Base-by-base conservation (phyloP, 2,329 filamentous ascomycete genomes). In the Trichocomaceae sp. region DNA sequence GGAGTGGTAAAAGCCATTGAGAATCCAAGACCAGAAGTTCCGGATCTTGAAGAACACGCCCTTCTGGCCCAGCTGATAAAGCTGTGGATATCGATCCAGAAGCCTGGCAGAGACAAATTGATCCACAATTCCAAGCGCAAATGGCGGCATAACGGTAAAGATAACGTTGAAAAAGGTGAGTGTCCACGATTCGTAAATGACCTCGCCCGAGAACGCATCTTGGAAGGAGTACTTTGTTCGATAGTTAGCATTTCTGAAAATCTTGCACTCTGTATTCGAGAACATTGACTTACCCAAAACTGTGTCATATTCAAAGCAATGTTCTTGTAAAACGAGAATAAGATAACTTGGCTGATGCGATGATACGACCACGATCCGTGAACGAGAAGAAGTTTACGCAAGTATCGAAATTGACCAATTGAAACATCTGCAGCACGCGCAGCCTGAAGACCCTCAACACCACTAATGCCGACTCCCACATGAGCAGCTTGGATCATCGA, bases 311-410 rank as follows among this genome's bases (percentile, higher is more conserved):
- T 99, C 58, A 99, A 79, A 19, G 91, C 87, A 62, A 97, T 96
- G 75, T 99, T 99, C 80, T 99, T 99, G 80, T 99, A 99, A 72
- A 97, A 99, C 6, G 93, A 97, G 75, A 96, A 99, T 59, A 99
- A 74, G 64, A 99, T 97, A 57, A 95, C 90, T 75, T 95, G 96
- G 80, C 88, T 92, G 69, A 99, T 87, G 57, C 93, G 87, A 70
- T 96, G 92, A 69, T 99, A 99, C 69, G 90, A 95, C 93, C 93
- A 99, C 5, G 91, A 86, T 22, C 93, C 93, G 67, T 99, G 93
- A 10, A 99, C 93, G 23, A 99, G 81, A 26, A 97, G 81, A 53
- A 99, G 78, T 74, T 99, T 99, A 62, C 90, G 87, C 49, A 99
- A 82, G 72, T 87, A 99, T 55, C 92, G 85, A 79, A 99, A 99